phyloP scores from a whole-genome alignment of 1,139 yeast genomes.

The Yamadazyma atmosphaerica region DNA sequence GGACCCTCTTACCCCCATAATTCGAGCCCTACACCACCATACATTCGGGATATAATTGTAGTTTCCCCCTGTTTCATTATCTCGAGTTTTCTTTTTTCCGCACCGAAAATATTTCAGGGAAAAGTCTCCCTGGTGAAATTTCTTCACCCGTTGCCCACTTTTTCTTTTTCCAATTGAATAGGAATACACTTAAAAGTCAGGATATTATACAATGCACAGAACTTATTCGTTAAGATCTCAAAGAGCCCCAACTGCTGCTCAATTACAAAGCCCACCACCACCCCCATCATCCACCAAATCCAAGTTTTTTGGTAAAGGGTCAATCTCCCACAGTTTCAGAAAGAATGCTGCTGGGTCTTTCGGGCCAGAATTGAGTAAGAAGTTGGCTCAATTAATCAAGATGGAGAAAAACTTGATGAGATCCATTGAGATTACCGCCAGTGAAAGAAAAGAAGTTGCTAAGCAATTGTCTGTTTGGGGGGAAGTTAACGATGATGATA shows the following conservation, averaged over 20 bases:
- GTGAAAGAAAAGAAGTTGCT: conserved; percentile 81
- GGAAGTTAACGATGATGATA: conserved; percentile 81
- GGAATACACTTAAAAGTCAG: background rate
- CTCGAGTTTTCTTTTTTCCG: background rate
- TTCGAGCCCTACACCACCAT: no score
- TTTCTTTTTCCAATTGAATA: background rate
- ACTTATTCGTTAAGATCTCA: conserved; percentile 77
- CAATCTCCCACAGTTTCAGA: conserved; percentile 65
- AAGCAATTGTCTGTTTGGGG: conserved; percentile 85
- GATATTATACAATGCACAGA: conserved; percentile 69
- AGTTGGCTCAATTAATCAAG: conserved; percentile 74
- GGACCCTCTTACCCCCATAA: background rate
- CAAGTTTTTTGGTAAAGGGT: conserved; percentile 72
- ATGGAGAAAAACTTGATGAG: conserved; percentile 82
- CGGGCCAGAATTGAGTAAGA: conserved; percentile 79
- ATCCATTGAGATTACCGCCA: conserved; percentile 73
- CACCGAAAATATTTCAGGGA: background rate
- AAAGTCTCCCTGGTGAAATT: background rate
- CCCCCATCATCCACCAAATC: conserved; percentile 71
- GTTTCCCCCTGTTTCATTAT: conserved; percentile 1
- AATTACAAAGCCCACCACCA: conserved; percentile 78
- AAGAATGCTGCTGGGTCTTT: conserved; percentile 70
- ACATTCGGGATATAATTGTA: background rate
- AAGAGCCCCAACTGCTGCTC: conserved; percentile 83
- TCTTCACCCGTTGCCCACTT: background rate